Conservation (phyloP, 257 asterid genomes). For the Solanum clarkiae region DNA sequence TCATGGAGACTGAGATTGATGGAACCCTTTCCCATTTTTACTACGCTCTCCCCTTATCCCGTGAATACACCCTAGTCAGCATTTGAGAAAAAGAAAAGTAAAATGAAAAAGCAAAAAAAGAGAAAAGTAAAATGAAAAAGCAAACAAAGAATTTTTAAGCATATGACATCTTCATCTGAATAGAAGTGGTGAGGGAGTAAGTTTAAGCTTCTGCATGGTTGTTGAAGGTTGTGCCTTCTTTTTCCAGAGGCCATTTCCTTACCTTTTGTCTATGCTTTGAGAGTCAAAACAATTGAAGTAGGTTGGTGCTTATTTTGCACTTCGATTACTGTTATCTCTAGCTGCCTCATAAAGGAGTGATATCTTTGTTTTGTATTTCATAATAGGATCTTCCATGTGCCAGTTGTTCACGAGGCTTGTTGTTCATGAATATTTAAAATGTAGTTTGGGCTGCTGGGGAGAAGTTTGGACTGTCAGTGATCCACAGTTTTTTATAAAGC, state of each 20-base stretch:
- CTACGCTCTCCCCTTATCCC: neutral
- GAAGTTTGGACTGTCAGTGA: neutral
- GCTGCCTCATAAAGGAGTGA: neutral
- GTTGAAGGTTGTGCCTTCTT: neutral
- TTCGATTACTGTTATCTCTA: neutral
- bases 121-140: neutral
- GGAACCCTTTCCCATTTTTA: neutral
- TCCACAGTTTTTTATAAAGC: neutral
- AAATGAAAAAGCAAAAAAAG: neutral
- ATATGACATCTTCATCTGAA: neutral
- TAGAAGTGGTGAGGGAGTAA: neutral
- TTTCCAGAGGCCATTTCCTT: neutral
- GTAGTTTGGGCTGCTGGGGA: neutral
- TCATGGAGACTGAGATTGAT: neutral
- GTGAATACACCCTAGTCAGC: neutral
- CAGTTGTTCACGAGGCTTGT: neutral
- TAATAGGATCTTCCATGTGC: neutral
- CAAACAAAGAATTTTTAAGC: neutral
- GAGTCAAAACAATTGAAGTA: neutral
- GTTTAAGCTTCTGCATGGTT: neutral
- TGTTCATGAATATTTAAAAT: neutral
- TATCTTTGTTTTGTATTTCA: neutral
- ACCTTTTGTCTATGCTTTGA: neutral
- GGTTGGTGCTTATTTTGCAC: neutral
- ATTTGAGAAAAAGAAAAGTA: neutral